Percentiles rank a stretch among this genome's conserved stretches.
These are phyloP conservation scores for Neurospora discreta DNA, from an alignment of 495 filamentous ascomycete species.

Conservation along the genomic window DNA sequence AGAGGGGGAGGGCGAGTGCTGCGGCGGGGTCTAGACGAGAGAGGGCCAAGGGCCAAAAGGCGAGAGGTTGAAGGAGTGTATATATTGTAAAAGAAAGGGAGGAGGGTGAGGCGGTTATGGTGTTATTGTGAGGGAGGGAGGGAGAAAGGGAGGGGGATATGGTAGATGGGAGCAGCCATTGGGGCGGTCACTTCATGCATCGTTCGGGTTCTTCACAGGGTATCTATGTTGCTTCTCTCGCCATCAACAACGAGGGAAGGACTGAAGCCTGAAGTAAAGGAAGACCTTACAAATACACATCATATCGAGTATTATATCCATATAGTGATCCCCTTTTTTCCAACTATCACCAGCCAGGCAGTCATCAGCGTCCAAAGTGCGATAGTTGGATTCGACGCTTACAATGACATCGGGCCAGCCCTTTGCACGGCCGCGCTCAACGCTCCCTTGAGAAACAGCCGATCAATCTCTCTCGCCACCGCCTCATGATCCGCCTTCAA, in stretches of 20 bases:
- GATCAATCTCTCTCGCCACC: slow-evolving; percentile 16
- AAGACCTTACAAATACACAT: too few species aligned
- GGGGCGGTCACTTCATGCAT: background rate
- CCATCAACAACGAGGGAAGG: background rate
- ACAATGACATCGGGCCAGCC: background rate
- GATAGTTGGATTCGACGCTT: too few species aligned
- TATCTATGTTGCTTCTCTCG: background rate
- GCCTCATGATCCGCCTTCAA: slow-evolving; percentile 6
- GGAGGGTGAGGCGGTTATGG: background rate
- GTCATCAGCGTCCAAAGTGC: too few species aligned
- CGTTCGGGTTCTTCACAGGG: too few species aligned
- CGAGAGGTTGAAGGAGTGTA: background rate
- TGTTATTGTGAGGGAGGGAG: background rate
- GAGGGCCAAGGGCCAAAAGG: background rate
- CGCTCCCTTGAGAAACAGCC: slow-evolving; percentile 8
- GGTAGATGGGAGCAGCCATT: background rate
- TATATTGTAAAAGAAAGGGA: background rate
- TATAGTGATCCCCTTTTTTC: too few species aligned
- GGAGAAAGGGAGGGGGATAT: background rate
- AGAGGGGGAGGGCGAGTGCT: background rate
- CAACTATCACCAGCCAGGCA: too few species aligned
- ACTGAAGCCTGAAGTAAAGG: background rate
- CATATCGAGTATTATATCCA: too few species aligned
- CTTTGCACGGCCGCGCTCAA: background rate
- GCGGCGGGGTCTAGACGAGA: background rate